Evolutionary conservation across 768 basidiomycete genomes (phyloP).

Genomic region (Favolaschia claudopus): DNA sequence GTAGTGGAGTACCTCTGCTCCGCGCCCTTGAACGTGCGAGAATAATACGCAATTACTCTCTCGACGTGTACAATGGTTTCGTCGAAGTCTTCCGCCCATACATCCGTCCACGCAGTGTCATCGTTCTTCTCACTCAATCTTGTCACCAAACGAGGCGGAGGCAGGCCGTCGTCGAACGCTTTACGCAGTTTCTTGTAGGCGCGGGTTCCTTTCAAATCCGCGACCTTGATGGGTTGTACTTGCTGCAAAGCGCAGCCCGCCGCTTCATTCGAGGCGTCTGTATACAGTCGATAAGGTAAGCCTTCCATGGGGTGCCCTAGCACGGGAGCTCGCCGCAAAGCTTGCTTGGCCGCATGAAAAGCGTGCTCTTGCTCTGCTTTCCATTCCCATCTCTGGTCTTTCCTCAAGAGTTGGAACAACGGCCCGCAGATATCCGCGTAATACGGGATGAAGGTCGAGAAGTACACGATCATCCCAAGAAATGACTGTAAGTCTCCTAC

Average conservation of each 20-base stretch:
- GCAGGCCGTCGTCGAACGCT: constrained; percentile 1
- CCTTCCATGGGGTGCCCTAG: constrained; percentile 27
- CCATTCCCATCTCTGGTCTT: constrained; percentile 1
- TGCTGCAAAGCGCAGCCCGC: constrained; percentile 21
- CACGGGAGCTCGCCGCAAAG: constrained; percentile 30
- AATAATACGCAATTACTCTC: constrained; percentile 31
- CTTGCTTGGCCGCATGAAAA: constrained; percentile 26
- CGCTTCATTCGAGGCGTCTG: constrained; percentile 27
- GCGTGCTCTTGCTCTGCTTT: constrained; percentile 16
- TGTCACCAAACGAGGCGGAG: background rate
- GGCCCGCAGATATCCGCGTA: constrained; percentile 12
- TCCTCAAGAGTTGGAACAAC: constrained; percentile 11
- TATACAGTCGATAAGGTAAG: constrained; percentile 35
- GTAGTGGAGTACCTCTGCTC: constrained; percentile 35
- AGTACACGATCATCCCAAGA: constrained; percentile 24
- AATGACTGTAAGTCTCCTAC: constrained; percentile 24
- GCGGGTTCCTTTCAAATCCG: constrained; percentile 18
- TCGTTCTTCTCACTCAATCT: background rate
- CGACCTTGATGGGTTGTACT: constrained; percentile 13
- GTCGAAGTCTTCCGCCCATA: background rate
- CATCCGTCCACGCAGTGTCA: background rate
- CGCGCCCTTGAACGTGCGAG: constrained; percentile 26
- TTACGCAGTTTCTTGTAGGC: background rate
- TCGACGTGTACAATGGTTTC: constrained; percentile 10
- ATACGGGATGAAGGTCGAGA: constrained; percentile 13